A percentile compares a stretch with the other conserved stretches of the same genome.
Conservation (phyloP, 257 asterid genomes). For the Penstemon newberryi region DNA sequence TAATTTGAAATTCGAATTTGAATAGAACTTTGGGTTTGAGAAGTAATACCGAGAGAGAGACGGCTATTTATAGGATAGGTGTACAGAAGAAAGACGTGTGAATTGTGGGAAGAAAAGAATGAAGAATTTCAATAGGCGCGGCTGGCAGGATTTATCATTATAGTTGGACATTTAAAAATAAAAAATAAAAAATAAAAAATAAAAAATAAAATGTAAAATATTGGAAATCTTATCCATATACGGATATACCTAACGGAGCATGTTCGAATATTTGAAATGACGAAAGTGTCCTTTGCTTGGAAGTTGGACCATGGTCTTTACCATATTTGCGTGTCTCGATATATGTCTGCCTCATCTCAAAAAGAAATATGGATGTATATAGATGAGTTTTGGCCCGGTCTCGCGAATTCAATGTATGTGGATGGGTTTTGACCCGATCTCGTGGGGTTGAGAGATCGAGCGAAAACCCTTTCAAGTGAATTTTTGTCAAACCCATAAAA, state of each 20-base stretch:
- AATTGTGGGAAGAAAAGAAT: conserved; percentile 26
- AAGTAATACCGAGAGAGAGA: conserved; percentile 8
- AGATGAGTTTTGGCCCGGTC: too few species aligned
- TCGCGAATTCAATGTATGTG: too few species aligned
- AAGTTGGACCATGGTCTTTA: conserved; percentile 30
- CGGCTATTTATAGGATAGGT: conserved; percentile 47
- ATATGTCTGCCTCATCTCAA: conserved; percentile 26
- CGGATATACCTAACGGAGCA: conserved; percentile 48
- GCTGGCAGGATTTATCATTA: conserved; percentile 33
- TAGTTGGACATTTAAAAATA: not conserved
- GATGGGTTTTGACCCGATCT: too few species aligned
- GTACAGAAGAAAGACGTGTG: conserved; percentile 62
- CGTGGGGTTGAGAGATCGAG: too few species aligned
- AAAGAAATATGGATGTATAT: too few species aligned
- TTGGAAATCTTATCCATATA: conserved; percentile 59
- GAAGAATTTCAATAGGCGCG: conserved; percentile 52
- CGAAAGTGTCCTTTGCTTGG: conserved; percentile 42
- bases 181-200: not conserved
- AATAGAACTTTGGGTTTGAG: not conserved
- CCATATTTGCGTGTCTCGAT: conserved; percentile 27
- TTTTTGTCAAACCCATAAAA: too few species aligned
- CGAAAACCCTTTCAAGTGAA: too few species aligned
- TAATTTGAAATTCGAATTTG: not conserved
- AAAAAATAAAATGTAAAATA: not conserved
- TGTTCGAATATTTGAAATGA: conserved; percentile 31